These are phyloP conservation scores for Xylaria digitata DNA, from an alignment of 2,329 filamentous ascomycete genomes.

Conservation along the genomic window DNA sequence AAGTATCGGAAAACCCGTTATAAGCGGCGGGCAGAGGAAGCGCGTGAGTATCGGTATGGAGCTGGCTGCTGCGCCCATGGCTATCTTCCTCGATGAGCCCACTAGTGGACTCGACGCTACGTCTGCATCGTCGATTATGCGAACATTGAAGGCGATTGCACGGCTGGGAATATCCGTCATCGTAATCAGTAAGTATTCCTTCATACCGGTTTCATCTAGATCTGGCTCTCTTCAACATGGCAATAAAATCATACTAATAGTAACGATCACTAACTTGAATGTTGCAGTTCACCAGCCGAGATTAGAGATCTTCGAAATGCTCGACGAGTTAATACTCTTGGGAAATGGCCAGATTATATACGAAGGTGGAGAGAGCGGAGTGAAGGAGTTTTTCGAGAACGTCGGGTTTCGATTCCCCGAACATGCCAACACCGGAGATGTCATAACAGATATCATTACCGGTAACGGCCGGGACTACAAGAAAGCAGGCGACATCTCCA, in stretches of 20 bases:
- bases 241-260: neutral
- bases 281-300: slow-evolving; percentile 65
- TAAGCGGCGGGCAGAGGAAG: slow-evolving; percentile 69
- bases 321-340: slow-evolving; percentile 67
- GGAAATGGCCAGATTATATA: slow-evolving; percentile 67
- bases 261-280: neutral
- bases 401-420: slow-evolving; percentile 63
- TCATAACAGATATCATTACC: slow-evolving; percentile 71
- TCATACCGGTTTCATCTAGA: neutral
- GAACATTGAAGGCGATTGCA: slow-evolving; percentile 64
- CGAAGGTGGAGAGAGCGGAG: slow-evolving; percentile 58
- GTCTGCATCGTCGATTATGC: slow-evolving; percentile 66
- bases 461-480: slow-evolving; percentile 67
- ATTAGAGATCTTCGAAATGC: slow-evolving; percentile 66
- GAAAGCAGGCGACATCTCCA: slow-evolving; percentile 57
- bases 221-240: neutral
- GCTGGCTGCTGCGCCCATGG: slow-evolving; percentile 67
- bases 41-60: slow-evolving; percentile 70
- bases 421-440: slow-evolving; percentile 66
- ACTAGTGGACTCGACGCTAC: slow-evolving; percentile 66
- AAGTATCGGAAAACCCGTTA: slow-evolving; percentile 61
- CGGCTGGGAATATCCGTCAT: slow-evolving; percentile 67
- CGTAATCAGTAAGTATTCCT: slow-evolving; percentile 55
- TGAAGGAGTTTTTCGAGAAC: slow-evolving; percentile 62
- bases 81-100: slow-evolving; percentile 65